Base-by-base conservation (phyloP, 768 basidiomycete genomes). In the Hericium rajendrae region DNA sequence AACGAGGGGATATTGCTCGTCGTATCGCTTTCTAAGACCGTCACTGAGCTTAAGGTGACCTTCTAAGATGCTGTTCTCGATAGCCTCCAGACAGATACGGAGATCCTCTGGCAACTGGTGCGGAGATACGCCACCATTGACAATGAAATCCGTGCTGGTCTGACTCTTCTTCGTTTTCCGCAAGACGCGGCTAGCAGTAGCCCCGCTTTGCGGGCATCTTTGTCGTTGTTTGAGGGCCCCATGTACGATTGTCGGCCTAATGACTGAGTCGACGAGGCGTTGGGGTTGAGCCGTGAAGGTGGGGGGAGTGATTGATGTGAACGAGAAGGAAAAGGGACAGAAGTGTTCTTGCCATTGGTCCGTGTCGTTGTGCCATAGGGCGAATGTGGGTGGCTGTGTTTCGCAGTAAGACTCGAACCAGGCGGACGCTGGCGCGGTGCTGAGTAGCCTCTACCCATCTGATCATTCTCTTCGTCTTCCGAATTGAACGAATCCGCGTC, bases 1-100 rank as follows among this genome's bases (percentile, higher is more conserved):
- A 38, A 97, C 94, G 38, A 97, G 78, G 13, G 94, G 94, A 67
- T 89, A 98, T 63, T 97, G 94, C 63, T 97, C 92, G 56, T 95
- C 93, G 61, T 97, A 98, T 43, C 94, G 79, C 72, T 90, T 94
- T 67, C 81, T 82, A 63, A 99, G 71, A 20, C 88, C 89, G 53
- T 89, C 88, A 54, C 85, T 88, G 38, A 99, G 78, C 62, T 85
- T 81, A 64, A 86, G 78, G 70, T 99, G 97, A 1, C 97, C 95
- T 43, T 90, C 85, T 54, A 97, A 76, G 48, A 97, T 90, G 24
- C 91, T 88, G 38, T 82, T 80, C 64, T 92, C 85, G 43, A 95
- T 83, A 12, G 92, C 89, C 68, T 93, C 88, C 6, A 98, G 73
- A 64, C 94, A 94, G 63, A 82, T 78, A 53, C 86, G 81, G 50